Evolutionary conservation across 2,329 filamentous ascomycete genomes (phyloP), one percentile per base, ranked within the genome.

Genomic region (Aspergillus candidus): DNA sequence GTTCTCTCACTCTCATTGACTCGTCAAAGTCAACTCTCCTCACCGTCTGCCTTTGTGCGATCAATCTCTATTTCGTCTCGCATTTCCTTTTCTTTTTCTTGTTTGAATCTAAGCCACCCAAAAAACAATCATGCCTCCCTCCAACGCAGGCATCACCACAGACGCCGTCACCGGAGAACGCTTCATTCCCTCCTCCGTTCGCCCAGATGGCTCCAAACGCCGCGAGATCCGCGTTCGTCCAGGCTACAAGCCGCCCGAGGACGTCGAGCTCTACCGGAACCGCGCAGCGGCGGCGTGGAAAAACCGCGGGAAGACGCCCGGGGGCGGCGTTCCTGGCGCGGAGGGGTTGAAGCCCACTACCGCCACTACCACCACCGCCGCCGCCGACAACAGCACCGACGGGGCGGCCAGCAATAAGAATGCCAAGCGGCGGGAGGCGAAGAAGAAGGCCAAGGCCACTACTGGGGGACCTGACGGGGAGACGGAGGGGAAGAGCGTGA

Each of bases 251-350:
- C 94, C 93, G 1, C 88, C 90, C 1, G 93, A 98, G 70, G 93
- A 98, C 68, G 84, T 97, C 51, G 89, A 96, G 62, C 76, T 95
- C 36, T 98, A 98, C 78, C 94, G 89, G 72, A 96, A 94, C 68
- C 83, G 87, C 45, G 89, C 84, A 1, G 90, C 90, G 39, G 86
- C 93, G 63, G 82, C 80, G 39, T 95, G 86, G 72, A 88, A 88
- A 61, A 88, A 80, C 55, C 82, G 88, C 41, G 80, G 79, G 18
- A 76, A 72, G 22, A 27, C 22, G 7, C 22, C 22, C 22, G 22
- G 22, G 50, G 82, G 79, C 46, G 84, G 79, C 15, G 78, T 95
- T 4, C 87, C 88, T 4, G 91, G 91, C 17, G 86, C 88, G 1
- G 78, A 80, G 41, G 57, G 60, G 3, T 51, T 73, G 48, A 79